Evolutionary conservation across 257 asterid genomes (phyloP).

Genomic region (Paulownia fortunei): DNA sequence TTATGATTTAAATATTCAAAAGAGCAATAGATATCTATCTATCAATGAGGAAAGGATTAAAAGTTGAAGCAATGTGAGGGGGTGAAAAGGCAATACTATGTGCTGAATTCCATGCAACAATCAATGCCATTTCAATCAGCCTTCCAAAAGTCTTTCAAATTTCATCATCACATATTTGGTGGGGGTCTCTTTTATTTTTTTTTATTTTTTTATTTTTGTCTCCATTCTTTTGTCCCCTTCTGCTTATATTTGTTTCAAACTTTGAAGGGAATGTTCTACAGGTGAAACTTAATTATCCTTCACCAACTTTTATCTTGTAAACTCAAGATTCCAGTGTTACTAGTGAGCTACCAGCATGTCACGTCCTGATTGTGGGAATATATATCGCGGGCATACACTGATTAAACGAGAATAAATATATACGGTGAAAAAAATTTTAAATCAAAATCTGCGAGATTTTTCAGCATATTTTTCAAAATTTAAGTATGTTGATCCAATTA

Average conservation of each 20-base stretch:
- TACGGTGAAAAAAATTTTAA: too few species aligned
- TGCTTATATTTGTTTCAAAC: neutral
- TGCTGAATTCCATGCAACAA: conserved; percentile 79
- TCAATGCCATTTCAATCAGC: conserved; percentile 50
- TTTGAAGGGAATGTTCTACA: neutral
- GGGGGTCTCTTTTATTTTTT: neutral
- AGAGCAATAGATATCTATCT: neutral
- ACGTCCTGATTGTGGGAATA: too few species aligned
- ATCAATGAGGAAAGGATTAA: conserved; percentile 26
- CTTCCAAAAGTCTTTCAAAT: conserved; percentile 33
- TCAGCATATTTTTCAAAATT: too few species aligned
- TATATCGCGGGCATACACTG: too few species aligned
- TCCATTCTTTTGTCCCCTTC: conserved; percentile 4
- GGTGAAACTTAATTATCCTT: neutral
- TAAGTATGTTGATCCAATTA: too few species aligned
- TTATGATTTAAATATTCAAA: conserved; percentile 25
- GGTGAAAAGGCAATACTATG: neutral
- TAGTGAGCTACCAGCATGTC: too few species aligned
- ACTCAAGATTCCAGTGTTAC: neutral
- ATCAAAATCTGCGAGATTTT: too few species aligned
- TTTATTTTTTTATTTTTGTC: neutral
- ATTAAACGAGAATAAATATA: too few species aligned
- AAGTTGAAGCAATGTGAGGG: conserved; percentile 45
- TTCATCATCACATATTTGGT: conserved; percentile 43
- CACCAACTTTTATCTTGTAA: neutral